Conservation (phyloP, 495 filamentous ascomycete genomes). For the Neurospora tetraspora region DNA sequence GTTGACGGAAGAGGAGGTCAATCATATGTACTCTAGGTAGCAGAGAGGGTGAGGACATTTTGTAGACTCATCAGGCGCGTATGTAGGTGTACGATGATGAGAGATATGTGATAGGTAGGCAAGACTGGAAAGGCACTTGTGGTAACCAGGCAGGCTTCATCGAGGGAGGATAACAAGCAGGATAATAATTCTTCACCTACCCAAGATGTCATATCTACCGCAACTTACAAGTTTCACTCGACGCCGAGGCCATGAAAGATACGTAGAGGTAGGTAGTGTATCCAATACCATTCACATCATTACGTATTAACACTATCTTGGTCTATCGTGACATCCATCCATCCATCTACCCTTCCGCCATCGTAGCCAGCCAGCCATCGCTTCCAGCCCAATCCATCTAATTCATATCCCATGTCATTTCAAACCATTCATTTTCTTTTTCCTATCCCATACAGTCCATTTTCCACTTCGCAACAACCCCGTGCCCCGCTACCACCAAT, state of each 20-base stretch:
- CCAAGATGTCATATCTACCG: neutral
- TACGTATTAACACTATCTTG: neutral
- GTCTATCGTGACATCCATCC: neutral
- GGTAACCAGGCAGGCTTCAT: neutral
- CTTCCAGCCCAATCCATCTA: neutral
- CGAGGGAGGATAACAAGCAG: neutral
- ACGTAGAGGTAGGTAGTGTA: neutral
- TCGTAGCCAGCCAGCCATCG: neutral
- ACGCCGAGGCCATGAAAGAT: neutral
- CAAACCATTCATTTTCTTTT: neutral
- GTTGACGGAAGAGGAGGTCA: neutral
- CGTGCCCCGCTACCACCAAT: neutral
- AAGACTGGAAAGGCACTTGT: neutral
- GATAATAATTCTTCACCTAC: neutral
- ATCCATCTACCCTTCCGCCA: neutral
- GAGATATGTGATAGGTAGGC: neutral
- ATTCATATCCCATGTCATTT: neutral
- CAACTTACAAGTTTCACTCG: neutral
- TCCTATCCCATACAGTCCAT: neutral
- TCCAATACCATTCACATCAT: neutral
- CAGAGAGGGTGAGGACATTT: neutral
- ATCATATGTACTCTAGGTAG: neutral
- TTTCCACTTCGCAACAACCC: neutral
- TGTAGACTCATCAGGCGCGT: neutral
- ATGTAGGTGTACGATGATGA: neutral